phyloP scores from a whole-genome alignment of 1,284 basidiomycete genomes.

The Pseudozyma sp. region DNA sequence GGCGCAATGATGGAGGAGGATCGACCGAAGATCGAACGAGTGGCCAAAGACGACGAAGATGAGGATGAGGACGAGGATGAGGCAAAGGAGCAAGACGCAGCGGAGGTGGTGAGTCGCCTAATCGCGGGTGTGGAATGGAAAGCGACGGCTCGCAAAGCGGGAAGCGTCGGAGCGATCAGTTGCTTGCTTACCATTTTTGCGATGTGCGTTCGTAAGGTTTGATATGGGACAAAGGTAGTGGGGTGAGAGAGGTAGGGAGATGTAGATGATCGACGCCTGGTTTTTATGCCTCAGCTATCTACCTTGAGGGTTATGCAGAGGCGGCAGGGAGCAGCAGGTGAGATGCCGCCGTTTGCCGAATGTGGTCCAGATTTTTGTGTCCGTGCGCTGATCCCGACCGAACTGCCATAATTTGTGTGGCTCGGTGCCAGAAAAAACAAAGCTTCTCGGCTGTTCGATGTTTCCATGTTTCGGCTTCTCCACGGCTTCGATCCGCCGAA shows the following conservation, averaged over 20 bases:
- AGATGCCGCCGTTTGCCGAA: slow-evolving; percentile 5
- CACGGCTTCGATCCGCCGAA: neutral
- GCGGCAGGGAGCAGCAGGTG: neutral
- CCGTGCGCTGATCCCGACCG: neutral
- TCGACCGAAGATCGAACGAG: neutral
- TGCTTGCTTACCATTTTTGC: slow-evolving; percentile 53
- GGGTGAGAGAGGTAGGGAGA: neutral
- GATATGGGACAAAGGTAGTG: neutral
- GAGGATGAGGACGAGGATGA: neutral
- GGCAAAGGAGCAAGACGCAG: slow-evolving; percentile 7
- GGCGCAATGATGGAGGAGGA: neutral
- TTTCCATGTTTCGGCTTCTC: neutral
- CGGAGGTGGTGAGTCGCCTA: slow-evolving; percentile 41
- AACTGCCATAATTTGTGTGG: neutral
- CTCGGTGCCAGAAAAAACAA: neutral
- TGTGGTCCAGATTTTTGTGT: neutral
- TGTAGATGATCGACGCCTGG: neutral
- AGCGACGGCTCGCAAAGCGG: slow-evolving; percentile 15
- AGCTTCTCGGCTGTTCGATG: slow-evolving; percentile 4
- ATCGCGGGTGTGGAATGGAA: slow-evolving; percentile 1
- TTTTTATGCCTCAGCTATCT: slow-evolving; percentile 8
- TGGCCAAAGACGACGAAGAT: neutral
- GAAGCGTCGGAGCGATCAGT: slow-evolving; percentile 7
- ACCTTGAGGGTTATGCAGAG: neutral
- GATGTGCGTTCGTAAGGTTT: slow-evolving; percentile 1